A percentile compares a stretch with the other conserved stretches of the same genome.
phyloP scores from a whole-genome alignment of 2,329 filamentous ascomycete genomes.

The Ceratocystis lukuohia region DNA sequence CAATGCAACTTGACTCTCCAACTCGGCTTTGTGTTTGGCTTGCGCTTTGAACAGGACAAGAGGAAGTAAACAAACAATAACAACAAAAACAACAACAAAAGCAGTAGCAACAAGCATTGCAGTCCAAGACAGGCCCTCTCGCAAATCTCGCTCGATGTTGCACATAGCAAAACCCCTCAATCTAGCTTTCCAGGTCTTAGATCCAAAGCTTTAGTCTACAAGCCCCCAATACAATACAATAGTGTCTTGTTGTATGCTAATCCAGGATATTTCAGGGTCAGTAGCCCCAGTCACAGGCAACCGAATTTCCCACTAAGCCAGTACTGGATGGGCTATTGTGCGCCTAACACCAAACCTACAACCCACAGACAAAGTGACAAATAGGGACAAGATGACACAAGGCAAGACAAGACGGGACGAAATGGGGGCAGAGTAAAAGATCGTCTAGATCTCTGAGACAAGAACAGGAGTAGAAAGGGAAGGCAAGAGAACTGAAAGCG shows the following conservation, averaged over 20 bases:
- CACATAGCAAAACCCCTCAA: neutral
- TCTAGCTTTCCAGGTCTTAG: neutral
- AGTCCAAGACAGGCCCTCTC: neutral
- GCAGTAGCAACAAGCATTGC: neutral
- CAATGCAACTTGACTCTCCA: no score
- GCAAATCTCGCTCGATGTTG: neutral
- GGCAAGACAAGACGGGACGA: conserved; percentile 1
- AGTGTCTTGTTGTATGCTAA: neutral
- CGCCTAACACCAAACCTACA: neutral
- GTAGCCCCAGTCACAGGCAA: neutral
- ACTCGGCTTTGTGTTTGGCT: no score
- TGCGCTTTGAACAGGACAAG: no score
- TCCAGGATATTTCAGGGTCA: conserved; percentile 3
- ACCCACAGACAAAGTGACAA: neutral
- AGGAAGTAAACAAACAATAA: neutral
- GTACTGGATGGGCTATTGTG: neutral
- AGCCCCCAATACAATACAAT: neutral
- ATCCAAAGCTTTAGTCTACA: neutral
- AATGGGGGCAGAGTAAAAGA: conserved; percentile 2
- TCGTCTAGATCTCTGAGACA: conserved; percentile 6
- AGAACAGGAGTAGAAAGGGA: neutral
- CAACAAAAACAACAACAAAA: neutral
- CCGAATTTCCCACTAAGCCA: neutral
- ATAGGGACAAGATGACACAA: neutral
- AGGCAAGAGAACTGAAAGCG: neutral